Evolutionary conservation across 1,284 basidiomycete genomes (phyloP), one percentile per base, ranked within the genome.

Genomic region (Exobasidium cylindrosporum): DNA sequence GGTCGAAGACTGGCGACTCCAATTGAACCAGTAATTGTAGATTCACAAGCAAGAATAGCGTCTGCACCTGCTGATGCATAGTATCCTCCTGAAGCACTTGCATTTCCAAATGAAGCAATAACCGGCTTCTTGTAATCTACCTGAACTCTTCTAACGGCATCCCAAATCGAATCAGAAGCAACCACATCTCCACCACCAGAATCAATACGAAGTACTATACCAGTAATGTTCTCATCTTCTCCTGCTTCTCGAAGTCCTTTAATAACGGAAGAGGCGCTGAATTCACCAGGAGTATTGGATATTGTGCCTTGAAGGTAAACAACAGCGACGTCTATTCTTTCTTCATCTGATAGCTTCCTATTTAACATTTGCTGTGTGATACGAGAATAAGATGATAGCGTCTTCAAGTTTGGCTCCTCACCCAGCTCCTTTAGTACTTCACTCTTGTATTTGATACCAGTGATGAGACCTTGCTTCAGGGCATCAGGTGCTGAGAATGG

Each of bases 161-260:
- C 81, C 77, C 81, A 82, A 57, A 83, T 81, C 21, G 78, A 77
- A 56, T 83, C 82, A 54, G 70, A 74, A 23, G 81, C 80, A 24
- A 82, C 77, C 4, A 82, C 82, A 17, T 80, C 79, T 32, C 82
- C 82, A 14, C 82, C 82, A 0, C 81, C 82, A 17, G 79, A 80
- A 61, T 83, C 81, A 65, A 83, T 80, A 11, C 82, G 73, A 10
- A 83, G 66, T 10, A 83, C 78, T 46, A 82, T 78, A 0, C 77
- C 76, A 31, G 75, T 76, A 61, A 82, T 74, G 26, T 76, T 65
- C 4, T 79, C 70, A 69, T 82, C 77, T 55, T 81, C 77, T 3
- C 71, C 81, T 0, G 81, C 81, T 67, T 82, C 81, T 31, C 78
- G 76, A 26, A 83, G 68, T 6, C 82, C 82, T 28, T 77, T 76